Base-by-base conservation (phyloP, 2,329 filamentous ascomycete genomes). In the Fusarium anguioides region DNA sequence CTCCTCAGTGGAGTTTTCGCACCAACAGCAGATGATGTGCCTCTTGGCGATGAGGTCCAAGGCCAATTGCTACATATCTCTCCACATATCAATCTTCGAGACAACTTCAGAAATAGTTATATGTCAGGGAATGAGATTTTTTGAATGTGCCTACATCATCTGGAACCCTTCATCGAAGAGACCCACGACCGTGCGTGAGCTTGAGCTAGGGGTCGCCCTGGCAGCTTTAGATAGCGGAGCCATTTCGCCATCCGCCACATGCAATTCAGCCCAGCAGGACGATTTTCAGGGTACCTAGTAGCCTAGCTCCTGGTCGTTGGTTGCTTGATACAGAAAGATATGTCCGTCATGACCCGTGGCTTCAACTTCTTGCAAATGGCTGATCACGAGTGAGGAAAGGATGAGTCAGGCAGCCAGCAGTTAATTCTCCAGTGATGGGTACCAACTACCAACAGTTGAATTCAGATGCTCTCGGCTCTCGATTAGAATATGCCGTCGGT, bases 241-340 rank as follows among this genome's bases (percentile, higher is more conserved):
- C 66, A 70, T 69, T 52, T 73, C 64, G 49, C 68, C 60, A 56
- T 68, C 66, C 66, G 64, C 64, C 68, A 65, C 67, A 69, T 71
- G 51, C 60, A 64, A 59, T 70, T 64, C 61, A 68, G 64, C 71
- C 52, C 61, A 61, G 54, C 60, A 66, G 36, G 55, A 68, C 54
- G 50, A 58, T 65, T 73, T 69, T 35, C 55, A 60, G 57, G 39
- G 57, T 60, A 60, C 39, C 60, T 55, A n/a, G n/a, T n/a, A n/a
- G n/a, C n/a, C n/a, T n/a, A 48, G 64, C 14, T 31, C 39, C 60
- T 55, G 48, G 64, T 55, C 37, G 24, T n/a, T n/a, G 41, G 26
- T 35, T 35, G n/a, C 39, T 51, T 33, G 10, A 52, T 47, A 46
- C 49, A 50, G 27, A 56, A 21, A n/a, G 14, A 29, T 36, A 41